These are phyloP conservation scores for Senna siamea DNA, from an alignment of 306 rosid species.

Conservation along the genomic window DNA sequence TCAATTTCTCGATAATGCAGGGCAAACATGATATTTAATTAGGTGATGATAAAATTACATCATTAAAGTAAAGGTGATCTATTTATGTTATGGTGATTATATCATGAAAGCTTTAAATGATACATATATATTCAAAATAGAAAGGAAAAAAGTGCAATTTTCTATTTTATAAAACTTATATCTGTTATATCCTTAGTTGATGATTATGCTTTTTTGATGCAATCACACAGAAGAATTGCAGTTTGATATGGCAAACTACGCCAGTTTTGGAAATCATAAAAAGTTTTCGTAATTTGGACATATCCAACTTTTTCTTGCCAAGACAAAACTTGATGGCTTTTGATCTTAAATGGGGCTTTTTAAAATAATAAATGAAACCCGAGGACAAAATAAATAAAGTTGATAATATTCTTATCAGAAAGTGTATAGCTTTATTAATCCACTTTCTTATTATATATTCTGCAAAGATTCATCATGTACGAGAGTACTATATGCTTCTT, in stretches of 20 bases:
- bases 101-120: neutral
- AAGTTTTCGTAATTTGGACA: constrained; percentile 1
- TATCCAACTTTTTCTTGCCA: neutral
- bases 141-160: no score
- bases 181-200: no score
- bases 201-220: neutral
- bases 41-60: no score
- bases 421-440: constrained; percentile 21
- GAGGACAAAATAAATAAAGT: constrained; percentile 27
- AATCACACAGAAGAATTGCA: neutral
- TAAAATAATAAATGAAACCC: neutral
- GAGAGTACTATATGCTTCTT: neutral
- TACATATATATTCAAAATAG: no score
- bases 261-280: constrained; percentile 1
- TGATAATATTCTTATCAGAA: constrained; percentile 12
- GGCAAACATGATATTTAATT: no score
- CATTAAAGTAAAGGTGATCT: no score
- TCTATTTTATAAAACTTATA: no score
- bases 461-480: constrained; percentile 13
- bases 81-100: no score
- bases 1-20: no score
- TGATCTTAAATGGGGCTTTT: constrained; percentile 1
- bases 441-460: neutral
- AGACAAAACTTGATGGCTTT: neutral
- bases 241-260: neutral